Evolutionary conservation across 2,329 filamentous ascomycete species (phyloP).

Genomic region (Cadophora sp.): DNA sequence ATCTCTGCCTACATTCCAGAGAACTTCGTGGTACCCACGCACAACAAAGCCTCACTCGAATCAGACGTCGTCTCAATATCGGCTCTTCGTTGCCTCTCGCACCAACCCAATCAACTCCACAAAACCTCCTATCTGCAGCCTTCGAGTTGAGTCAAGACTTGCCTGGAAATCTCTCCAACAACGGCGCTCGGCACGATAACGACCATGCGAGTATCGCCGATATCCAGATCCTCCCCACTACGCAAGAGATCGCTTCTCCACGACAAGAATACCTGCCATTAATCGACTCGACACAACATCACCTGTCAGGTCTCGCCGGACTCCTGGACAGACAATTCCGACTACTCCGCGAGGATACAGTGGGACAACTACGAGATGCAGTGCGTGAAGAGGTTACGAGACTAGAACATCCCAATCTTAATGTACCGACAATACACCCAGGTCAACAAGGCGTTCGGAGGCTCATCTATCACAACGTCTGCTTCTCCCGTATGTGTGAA

Average conservation of each 20-base stretch:
- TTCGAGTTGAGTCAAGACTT: conserved; percentile 40
- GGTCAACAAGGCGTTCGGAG: conserved; percentile 47
- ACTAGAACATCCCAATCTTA: conserved; percentile 46
- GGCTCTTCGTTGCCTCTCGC: conserved; percentile 37
- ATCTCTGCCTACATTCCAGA: conserved; percentile 38
- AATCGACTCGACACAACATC: conserved; percentile 49
- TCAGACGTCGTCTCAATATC: conserved; percentile 39
- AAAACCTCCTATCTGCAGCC: conserved; percentile 38
- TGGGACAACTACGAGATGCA: conserved; percentile 59
- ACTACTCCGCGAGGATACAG: conserved; percentile 60
- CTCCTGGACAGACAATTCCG: conserved; percentile 63
- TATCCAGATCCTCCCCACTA: conserved; percentile 58
- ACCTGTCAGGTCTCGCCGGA: conserved; percentile 53
- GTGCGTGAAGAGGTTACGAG: conserved; percentile 50
- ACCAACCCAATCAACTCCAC: conserved; percentile 25
- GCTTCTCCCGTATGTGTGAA: conserved; percentile 32
- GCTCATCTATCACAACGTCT: conserved; percentile 36
- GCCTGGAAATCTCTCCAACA: conserved; percentile 45
- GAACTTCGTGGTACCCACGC: conserved; percentile 30
- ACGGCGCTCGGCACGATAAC: conserved; percentile 55
- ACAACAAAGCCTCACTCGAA: conserved; percentile 37
- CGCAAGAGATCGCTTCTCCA: conserved; percentile 52
- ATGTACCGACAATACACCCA: conserved; percentile 48
- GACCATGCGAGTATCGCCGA: conserved; percentile 54
- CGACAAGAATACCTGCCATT: conserved; percentile 55